phyloP scores from a whole-genome alignment of 148 eudicot species.

The Polygonum aviculare region DNA sequence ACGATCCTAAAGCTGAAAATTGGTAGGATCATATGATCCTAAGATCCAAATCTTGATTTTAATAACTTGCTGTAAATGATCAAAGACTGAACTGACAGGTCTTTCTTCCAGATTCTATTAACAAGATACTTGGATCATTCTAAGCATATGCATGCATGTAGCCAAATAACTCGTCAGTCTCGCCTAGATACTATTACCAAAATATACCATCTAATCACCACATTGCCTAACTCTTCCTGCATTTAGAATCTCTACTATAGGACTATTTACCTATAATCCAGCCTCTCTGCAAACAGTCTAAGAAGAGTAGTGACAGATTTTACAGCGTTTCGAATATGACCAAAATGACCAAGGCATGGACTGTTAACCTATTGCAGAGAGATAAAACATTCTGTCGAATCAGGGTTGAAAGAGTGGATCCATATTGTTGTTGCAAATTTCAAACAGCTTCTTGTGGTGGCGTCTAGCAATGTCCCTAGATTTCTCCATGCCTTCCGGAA shows the following conservation, averaged over 20 bases:
- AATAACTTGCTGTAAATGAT: background rate
- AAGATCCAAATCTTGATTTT: background rate
- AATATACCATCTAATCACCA: background rate
- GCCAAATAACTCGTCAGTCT: too few relatives aligned
- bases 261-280: background rate
- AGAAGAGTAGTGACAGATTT: background rate
- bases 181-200: background rate
- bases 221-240: background rate
- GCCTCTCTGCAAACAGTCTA: background rate
- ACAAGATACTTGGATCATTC: too few relatives aligned
- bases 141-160: too few relatives aligned
- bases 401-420: conserved; percentile 6
- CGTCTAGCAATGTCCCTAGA: background rate
- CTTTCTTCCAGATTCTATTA: background rate
- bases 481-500: background rate
- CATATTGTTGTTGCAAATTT: background rate
- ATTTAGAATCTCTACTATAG: background rate
- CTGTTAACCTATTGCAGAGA: background rate
- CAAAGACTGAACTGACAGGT: background rate
- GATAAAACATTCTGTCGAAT: background rate
- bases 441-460: background rate
- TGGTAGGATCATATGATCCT: too few relatives aligned
- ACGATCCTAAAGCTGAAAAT: too few relatives aligned
- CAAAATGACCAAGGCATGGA: background rate
- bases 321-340: background rate